Evolutionary conservation across 805 yeast species (phyloP).

Genomic region (Lipomyces spencermartinsiae): DNA sequence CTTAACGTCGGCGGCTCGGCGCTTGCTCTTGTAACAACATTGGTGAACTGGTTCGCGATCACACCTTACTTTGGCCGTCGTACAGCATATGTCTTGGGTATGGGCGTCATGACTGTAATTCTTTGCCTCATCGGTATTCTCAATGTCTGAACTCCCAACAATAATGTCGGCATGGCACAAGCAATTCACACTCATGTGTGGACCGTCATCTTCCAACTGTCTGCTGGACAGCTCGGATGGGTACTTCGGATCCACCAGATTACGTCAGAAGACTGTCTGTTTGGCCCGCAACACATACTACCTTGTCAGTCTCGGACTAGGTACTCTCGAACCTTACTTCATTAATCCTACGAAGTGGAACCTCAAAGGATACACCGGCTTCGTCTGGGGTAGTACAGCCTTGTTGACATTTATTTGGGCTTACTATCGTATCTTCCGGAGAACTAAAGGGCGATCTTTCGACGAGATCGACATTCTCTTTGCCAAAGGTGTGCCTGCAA

Average conservation of each 20-base stretch:
- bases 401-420: conserved; percentile 52
- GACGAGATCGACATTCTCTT: conserved; percentile 67
- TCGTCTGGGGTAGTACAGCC: conserved; percentile 53
- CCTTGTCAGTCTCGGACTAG: conserved; percentile 31
- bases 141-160: conserved; percentile 23
- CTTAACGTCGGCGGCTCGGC: conserved; percentile 51
- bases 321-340: conserved; percentile 53
- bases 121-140: conserved; percentile 35
- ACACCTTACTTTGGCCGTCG: conserved; percentile 42
- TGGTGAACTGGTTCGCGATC: conserved; percentile 38
- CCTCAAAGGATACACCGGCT: conserved; percentile 57
- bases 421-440: conserved; percentile 65
- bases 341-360: conserved; percentile 56
- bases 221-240: conserved; percentile 54
- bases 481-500: conserved; percentile 44
- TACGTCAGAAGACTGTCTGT: conserved; percentile 54
- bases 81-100: conserved; percentile 33
- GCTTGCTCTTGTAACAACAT: conserved; percentile 49
- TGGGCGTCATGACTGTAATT: conserved; percentile 16
- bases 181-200: conserved; percentile 49
- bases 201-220: conserved; percentile 55
- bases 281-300: conserved; percentile 49
- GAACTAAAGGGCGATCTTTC: conserved; percentile 60
- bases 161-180: conserved; percentile 14
- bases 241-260: conserved; percentile 51